Percentiles rank a stretch among this genome's conserved stretches.
phyloP scores from a whole-genome alignment of 331 rosid species.

The Malus hybrid region DNA sequence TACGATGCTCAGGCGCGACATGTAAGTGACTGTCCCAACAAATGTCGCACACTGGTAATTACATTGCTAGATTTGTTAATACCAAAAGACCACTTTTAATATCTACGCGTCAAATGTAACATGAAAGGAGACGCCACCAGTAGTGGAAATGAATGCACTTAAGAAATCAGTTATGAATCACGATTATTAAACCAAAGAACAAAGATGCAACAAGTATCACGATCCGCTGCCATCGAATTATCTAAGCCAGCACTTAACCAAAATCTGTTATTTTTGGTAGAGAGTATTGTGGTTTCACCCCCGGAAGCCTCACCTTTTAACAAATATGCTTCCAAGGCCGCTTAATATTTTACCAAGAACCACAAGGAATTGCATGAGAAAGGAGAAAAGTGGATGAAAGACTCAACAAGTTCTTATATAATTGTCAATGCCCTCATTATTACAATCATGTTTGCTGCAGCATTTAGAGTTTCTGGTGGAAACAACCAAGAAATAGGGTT shows the following conservation, averaged over 20 bases:
- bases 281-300: too few relatives aligned
- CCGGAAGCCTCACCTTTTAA: too few relatives aligned
- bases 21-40: slow-evolving; percentile 92
- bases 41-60: slow-evolving; percentile 82
- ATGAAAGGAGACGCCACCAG: not conserved
- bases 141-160: not conserved
- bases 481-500: too few relatives aligned
- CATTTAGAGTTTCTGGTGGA: too few relatives aligned
- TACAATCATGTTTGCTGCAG: too few relatives aligned
- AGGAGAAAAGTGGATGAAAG: too few relatives aligned
- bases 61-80: not conserved
- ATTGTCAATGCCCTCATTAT: too few relatives aligned
- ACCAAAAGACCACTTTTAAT: not conserved
- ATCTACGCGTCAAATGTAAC: not conserved
- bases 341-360: too few relatives aligned
- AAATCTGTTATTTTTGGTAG: slow-evolving; percentile 84
- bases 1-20: slow-evolving; percentile 97
- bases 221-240: slow-evolving; percentile 94
- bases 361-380: too few relatives aligned
- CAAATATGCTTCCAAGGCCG: too few relatives aligned
- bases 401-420: too few relatives aligned
- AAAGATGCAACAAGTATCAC: slow-evolving; percentile 16
- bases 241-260: slow-evolving; percentile 95
- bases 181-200: not conserved
- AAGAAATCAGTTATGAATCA: not conserved